phyloP scores from a whole-genome alignment of 495 filamentous ascomycete genomes.

The Bacidia gigantensis region DNA sequence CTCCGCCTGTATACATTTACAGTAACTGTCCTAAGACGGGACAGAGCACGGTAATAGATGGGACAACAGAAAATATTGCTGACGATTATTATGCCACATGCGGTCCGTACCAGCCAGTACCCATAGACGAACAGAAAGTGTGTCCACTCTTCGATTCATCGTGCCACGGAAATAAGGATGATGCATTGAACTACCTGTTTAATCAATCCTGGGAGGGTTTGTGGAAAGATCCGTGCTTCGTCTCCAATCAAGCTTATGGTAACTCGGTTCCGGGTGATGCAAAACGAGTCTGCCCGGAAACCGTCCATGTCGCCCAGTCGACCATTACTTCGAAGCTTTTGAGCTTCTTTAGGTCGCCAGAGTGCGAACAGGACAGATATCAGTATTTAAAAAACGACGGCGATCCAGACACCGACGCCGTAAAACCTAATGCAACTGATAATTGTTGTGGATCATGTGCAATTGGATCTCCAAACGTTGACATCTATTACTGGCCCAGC shows the following conservation, averaged over 20 bases:
- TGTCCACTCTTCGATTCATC: neutral
- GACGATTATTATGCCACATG: neutral
- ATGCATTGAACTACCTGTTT: neutral
- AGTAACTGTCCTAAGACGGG: neutral
- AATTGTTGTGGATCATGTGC: constrained; percentile 2
- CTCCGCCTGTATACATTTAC: neutral
- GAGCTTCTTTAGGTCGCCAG: neutral
- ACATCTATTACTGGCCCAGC: constrained; percentile 4
- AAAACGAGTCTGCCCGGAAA: neutral
- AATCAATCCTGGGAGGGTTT: neutral
- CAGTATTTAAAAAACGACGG: neutral
- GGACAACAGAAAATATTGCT: neutral
- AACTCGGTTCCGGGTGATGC: neutral
- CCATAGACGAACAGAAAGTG: neutral
- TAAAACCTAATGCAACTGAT: neutral
- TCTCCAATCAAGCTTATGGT: neutral
- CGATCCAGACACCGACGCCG: neutral
- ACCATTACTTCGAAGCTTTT: neutral
- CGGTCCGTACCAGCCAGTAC: neutral
- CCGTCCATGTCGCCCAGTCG: neutral
- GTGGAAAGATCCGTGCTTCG: neutral
- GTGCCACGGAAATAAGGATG: neutral
- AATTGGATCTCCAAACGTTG: constrained; percentile 6
- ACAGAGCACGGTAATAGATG: neutral
- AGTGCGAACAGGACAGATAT: neutral